Percentiles rank a stretch among this genome's conserved stretches.
Conservation (phyloP, 169 alveolate genomes). For the Plasmodium cynomolgi region DNA sequence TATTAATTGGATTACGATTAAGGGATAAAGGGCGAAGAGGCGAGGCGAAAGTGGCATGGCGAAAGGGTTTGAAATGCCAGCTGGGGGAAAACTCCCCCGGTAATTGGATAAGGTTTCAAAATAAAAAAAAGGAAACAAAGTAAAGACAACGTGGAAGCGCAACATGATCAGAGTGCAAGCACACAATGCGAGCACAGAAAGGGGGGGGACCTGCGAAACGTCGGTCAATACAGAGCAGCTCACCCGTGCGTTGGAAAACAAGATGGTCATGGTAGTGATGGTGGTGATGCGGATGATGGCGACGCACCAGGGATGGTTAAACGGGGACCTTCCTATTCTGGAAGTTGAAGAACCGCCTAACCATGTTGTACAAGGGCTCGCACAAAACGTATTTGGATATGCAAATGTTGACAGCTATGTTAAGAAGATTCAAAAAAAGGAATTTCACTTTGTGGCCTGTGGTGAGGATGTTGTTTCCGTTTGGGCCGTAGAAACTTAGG, state of each 20-base stretch:
- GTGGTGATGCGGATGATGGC: not conserved
- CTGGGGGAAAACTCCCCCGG: not conserved
- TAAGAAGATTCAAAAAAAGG: not conserved
- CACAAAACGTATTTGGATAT: conserved; percentile 68
- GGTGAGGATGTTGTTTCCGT: conserved; percentile 86
- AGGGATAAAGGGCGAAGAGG: not conserved
- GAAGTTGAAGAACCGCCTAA: conserved; percentile 45
- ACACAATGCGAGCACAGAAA: not conserved
- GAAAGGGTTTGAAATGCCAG: not conserved
- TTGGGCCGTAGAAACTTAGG: conserved; percentile 89
- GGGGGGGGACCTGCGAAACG: not conserved
- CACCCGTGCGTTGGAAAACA: not conserved
- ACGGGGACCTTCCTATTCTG: conserved; percentile 50
- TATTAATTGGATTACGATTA: not conserved
- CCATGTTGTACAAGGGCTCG: conserved; percentile 40
- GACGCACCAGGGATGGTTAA: not conserved
- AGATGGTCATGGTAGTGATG: not conserved
- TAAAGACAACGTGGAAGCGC: not conserved
- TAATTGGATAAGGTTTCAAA: not conserved
- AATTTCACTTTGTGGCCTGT: conserved; percentile 78
- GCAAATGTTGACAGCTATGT: conserved; percentile 35
- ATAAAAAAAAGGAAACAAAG: not conserved
- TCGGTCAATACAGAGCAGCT: not conserved
- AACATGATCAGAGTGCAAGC: not conserved
- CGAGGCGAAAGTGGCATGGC: not conserved